Base-by-base conservation (phyloP, 2,329 filamentous ascomycete genomes). In the Nakataea oryzae region DNA sequence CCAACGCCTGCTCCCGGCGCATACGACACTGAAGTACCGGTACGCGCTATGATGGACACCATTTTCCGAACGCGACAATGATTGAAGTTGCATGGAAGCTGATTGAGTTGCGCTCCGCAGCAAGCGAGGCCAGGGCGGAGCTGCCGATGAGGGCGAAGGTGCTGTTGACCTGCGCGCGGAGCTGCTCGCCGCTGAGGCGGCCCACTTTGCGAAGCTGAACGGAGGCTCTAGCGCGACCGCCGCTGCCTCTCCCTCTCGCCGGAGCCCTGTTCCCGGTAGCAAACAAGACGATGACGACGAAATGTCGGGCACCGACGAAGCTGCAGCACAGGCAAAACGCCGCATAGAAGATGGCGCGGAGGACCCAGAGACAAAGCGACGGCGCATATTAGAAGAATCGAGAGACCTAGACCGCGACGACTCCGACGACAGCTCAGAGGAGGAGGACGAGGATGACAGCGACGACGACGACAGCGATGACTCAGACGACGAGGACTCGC, bases 11-110 rank as follows among this genome's bases (percentile, higher is more conserved):
- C 87, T 97, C 17, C 93, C 95, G 41, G 95, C 95, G 34, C 89
- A 99, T 75, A 97, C 91, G 14, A 87, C 91, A 66, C 87, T 99
- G 72, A 99, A 99, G 78, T 89, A 88, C 72, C 86, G 91, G 79
- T 87, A 83, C 58, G 79, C 63, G 8, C 27, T 24, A 17, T 12
- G 8, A 14, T 50, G 34, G 17, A 11, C 7, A 50, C 14, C 9
- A 28, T 28, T 11, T n/a, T n/a, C 14, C 17, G 17, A 4, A 11
- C 3, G 11, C 8, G 17, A 50, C 8, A n/a, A 9, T 50, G 6
- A 8, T 9, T n/a, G 24, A 11, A n/a, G 7, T 11, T n/a, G 41
- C 17, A 50, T n/a, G 8, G 6, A n/a, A 13, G 62, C 69, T 73
- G 61, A 71, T 54, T 24, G 50, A 47, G 32, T 9, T n/a, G 3